phyloP scores from a whole-genome alignment of 352 stramenopile species.

The Phytophthora lateralis region DNA sequence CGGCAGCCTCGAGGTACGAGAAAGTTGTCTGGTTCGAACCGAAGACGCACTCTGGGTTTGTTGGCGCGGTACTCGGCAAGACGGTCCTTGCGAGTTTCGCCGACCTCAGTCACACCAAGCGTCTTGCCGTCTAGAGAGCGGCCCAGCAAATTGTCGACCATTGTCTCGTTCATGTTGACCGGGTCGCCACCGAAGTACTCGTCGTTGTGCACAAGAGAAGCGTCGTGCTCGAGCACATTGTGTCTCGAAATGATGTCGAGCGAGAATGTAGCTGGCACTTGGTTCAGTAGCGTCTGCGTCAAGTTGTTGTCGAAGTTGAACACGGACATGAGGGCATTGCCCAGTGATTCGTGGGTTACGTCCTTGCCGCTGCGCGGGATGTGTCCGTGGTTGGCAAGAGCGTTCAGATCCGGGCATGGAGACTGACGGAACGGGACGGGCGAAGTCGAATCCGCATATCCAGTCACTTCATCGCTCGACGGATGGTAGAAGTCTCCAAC shows the following conservation, averaged over 20 bases:
- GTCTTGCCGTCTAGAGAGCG: slow-evolving; percentile 25
- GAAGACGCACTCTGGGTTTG: slow-evolving; percentile 44
- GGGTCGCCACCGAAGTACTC: slow-evolving; percentile 33
- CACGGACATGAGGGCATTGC: slow-evolving; percentile 29
- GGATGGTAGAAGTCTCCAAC: slow-evolving; percentile 43
- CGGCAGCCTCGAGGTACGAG: slow-evolving; percentile 35
- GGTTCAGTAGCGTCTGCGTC: slow-evolving; percentile 25
- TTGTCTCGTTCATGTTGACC: slow-evolving; percentile 25
- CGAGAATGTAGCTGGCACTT: slow-evolving; percentile 31
- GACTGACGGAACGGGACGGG: slow-evolving; percentile 32
- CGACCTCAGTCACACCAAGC: slow-evolving; percentile 25
- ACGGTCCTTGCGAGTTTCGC: slow-evolving; percentile 28
- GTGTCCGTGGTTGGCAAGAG: slow-evolving; percentile 59
- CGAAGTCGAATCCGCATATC: slow-evolving; percentile 30
- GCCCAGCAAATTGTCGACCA: slow-evolving; percentile 25
- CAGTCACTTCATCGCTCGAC: slow-evolving; percentile 31
- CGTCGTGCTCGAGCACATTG: slow-evolving; percentile 60
- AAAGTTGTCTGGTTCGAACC: slow-evolving; percentile 16
- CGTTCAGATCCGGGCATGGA: slow-evolving; percentile 52
- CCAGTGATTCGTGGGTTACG: slow-evolving; percentile 32
- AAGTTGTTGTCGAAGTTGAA: slow-evolving; percentile 34
- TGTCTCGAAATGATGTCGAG: slow-evolving; percentile 40
- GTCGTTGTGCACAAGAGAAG: slow-evolving; percentile 35
- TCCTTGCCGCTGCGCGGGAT: slow-evolving; percentile 53
- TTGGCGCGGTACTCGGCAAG: slow-evolving; percentile 22